Evolutionary conservation across 352 stramenopile species (phyloP).

Genomic region (Globisporangium echinulatum): DNA sequence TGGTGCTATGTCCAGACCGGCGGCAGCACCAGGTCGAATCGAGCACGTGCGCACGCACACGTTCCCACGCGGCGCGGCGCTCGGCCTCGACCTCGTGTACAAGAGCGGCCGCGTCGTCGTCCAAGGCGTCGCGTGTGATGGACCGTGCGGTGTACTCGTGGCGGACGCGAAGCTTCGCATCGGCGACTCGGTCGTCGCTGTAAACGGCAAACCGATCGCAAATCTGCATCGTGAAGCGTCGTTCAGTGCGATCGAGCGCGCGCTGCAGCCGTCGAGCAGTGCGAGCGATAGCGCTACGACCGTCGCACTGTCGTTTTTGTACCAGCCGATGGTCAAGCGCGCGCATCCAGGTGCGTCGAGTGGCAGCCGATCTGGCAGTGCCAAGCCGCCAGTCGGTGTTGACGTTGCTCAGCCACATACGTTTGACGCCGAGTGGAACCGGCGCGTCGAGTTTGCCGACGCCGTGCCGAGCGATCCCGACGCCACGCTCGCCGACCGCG

Average conservation of each 20-base stretch:
- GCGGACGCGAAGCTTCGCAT: slow-evolving; percentile 67
- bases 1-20: slow-evolving; percentile 5
- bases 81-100: slow-evolving; percentile 84
- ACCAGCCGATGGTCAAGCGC: slow-evolving; percentile 30
- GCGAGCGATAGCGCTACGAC: neutral
- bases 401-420: slow-evolving; percentile 10
- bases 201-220: slow-evolving; percentile 73
- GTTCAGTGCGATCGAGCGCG: slow-evolving; percentile 71
- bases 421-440: slow-evolving; percentile 82
- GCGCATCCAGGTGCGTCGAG: neutral
- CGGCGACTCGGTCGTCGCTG: slow-evolving; percentile 70
- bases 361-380: slow-evolving; percentile 1
- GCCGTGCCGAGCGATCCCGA: slow-evolving; percentile 13
- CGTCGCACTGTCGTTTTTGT: slow-evolving; percentile 66
- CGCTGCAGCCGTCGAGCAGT: slow-evolving; percentile 23
- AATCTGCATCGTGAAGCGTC: slow-evolving; percentile 77
- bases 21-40: slow-evolving; percentile 9
- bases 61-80: slow-evolving; percentile 41
- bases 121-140: slow-evolving; percentile 65
- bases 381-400: neutral
- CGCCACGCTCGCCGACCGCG: slow-evolving; percentile 17
- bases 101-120: slow-evolving; percentile 67
- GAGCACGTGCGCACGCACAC: slow-evolving; percentile 60
- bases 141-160: slow-evolving; percentile 47
- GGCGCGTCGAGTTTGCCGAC: slow-evolving; percentile 74